These are phyloP conservation scores for Penicillium coffeae DNA, from an alignment of 495 filamentous ascomycete genomes.

Conservation along the genomic window DNA sequence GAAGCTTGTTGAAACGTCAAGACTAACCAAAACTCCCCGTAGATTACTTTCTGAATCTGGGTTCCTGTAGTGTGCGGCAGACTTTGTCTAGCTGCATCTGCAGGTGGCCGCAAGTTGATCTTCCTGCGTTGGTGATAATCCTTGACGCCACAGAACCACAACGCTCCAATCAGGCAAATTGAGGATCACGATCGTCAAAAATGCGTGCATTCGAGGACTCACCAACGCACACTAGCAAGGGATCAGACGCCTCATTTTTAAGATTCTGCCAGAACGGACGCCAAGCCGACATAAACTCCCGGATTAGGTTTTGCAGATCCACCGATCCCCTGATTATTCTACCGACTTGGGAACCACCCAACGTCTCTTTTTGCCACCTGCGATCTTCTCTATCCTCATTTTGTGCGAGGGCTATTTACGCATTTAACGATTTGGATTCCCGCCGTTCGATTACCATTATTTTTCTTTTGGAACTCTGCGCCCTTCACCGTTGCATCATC, in stretches of 20 bases:
- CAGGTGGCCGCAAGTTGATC: conserved; percentile 18
- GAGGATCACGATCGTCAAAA: conserved; percentile 1
- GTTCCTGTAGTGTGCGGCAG: conserved; percentile 55
- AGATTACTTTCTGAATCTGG: conserved; percentile 73
- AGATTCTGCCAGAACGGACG: neutral
- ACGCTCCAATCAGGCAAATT: conserved; percentile 17
- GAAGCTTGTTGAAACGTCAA: conserved; percentile 23
- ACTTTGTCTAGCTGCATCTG: conserved; percentile 25
- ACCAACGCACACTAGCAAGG: neutral
- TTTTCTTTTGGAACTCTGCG: neutral
- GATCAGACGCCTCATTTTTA: neutral
- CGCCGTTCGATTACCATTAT: too few relatives aligned
- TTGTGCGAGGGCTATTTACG: neutral
- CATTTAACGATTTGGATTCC: neutral
- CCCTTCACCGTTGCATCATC: neutral
- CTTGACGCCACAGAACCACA: conserved; percentile 6
- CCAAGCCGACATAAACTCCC: neutral
- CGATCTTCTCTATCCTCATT: neutral
- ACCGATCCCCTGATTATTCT: neutral
- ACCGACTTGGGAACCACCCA: neutral
- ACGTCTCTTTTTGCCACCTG: neutral
- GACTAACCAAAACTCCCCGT: conserved; percentile 41
- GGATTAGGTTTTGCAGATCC: neutral
- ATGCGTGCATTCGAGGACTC: neutral
- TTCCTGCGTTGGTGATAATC: neutral